Conservation (phyloP, 345 rosid genomes). For the Rhodomyrtus tomentosa region DNA sequence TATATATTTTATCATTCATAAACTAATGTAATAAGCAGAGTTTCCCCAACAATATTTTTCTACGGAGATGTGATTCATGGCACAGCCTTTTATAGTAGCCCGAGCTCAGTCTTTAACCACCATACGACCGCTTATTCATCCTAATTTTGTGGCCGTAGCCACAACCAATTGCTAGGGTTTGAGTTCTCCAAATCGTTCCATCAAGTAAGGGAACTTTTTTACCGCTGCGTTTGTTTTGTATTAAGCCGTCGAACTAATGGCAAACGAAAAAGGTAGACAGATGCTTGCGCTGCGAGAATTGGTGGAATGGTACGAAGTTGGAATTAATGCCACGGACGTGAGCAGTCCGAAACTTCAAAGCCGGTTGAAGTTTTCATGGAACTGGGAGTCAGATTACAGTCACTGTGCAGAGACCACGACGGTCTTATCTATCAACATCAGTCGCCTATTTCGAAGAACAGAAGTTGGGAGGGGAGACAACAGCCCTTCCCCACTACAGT, state of each 20-base stretch:
- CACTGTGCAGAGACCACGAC: neutral
- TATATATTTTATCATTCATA: neutral
- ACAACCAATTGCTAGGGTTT: neutral
- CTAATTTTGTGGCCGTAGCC: neutral
- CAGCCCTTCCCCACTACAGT: conserved; percentile 23
- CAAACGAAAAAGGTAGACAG: neutral
- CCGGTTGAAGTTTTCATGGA: neutral
- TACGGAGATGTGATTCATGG: neutral
- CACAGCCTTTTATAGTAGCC: neutral
- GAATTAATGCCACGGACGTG: neutral
- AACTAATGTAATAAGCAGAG: neutral
- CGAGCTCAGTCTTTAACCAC: neutral
- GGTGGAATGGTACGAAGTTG: neutral
- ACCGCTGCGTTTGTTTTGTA: too few species aligned
- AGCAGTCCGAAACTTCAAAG: neutral
- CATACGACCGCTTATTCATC: neutral
- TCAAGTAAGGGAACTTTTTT: too few species aligned
- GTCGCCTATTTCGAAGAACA: conserved; percentile 1
- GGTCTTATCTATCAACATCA: neutral
- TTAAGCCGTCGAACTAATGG: too few species aligned
- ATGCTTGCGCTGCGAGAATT: neutral
- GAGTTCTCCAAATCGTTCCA: neutral
- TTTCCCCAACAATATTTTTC: neutral
- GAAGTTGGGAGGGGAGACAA: conserved; percentile 16
- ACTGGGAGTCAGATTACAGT: neutral